Percentiles rank a stretch among this genome's conserved stretches.
These are phyloP conservation scores for Pseudogymnoascus sp. DNA, from an alignment of 2,329 filamentous ascomycete species.

Conservation along the genomic window DNA sequence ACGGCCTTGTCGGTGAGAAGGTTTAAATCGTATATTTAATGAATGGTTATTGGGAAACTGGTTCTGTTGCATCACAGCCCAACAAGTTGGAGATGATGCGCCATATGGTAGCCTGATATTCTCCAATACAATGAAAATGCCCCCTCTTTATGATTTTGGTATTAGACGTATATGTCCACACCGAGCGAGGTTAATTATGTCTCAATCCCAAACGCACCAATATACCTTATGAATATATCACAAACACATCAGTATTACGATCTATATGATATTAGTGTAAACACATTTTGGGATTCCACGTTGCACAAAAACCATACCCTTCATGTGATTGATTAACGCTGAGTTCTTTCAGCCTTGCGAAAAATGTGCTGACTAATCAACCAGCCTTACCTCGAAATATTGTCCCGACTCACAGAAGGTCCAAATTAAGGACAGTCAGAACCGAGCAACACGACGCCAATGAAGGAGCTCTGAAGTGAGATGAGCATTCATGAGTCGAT, in stretches of 20 bases:
- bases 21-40: conserved; percentile 49
- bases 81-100: background rate
- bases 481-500: background rate
- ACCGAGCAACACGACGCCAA: background rate
- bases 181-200: background rate
- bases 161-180: background rate
- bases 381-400: conserved; percentile 3
- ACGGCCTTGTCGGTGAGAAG: conserved; percentile 83
- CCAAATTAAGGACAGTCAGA: background rate
- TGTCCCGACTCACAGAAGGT: background rate
- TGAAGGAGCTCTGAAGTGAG: background rate
- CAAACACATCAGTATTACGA: background rate
- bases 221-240: background rate
- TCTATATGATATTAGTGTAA: background rate
- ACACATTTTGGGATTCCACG: background rate
- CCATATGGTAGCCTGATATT: conserved; percentile 7
- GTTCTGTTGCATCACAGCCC: background rate
- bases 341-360: background rate
- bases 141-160: background rate
- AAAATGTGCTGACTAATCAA: background rate
- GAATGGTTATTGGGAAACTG: conserved; percentile 7
- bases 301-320: background rate
- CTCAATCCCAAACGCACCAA: background rate
- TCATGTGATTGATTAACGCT: background rate
- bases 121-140: conserved; percentile 8